Evolutionary conservation across 2,329 filamentous ascomycete genomes (phyloP), one percentile per base, ranked within the genome.

Genomic region (Cercospora canescens): DNA sequence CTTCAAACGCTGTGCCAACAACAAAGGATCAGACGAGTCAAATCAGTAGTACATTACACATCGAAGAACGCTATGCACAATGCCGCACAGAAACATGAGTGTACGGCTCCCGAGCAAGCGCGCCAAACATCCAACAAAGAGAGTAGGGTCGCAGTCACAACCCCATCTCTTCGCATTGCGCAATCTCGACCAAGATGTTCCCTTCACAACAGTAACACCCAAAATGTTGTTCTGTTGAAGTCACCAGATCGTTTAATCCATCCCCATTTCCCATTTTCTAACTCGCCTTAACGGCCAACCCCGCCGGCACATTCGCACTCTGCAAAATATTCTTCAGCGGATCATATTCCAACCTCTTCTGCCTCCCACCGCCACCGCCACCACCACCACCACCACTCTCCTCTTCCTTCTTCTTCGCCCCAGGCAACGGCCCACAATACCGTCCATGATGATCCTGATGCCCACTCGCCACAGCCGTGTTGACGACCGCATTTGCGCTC

Each of bases 391-490:
- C 60, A 7, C 24, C 50, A 39, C 21, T 18, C 32, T 63, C 60
- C 60, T 60, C 55, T 35, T 50, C 41, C 54, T 21, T 59, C 41
- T 62, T 60, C 64, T 41, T 62, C 34, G n/a, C 14, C 28, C 62
- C 62, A 18, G 61, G 50, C 6, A 26, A 16, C 6, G 67, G 64
- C 4, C 70, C 70, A 34, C 61, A 39, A 60, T 71, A 71, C 48
- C 68, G 55, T 26, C 70, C 70, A 35, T 60, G 64, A 62, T 71
- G 68, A 39, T 71, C 70, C 60, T 67, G 65, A 41, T 71, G 68
- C 30, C 70, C 70, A 21, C 63, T 66, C 16, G 66, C 68, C 4
- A 68, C 65, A 7, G 70, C 70, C 18, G 70, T 71, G 39, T 70
- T 71, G n/a, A 68, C 60, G 8, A 70, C 70, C 9, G 70, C 70